Base-by-base conservation (phyloP, 257 asterid species). In the Solanum chaucha region DNA sequence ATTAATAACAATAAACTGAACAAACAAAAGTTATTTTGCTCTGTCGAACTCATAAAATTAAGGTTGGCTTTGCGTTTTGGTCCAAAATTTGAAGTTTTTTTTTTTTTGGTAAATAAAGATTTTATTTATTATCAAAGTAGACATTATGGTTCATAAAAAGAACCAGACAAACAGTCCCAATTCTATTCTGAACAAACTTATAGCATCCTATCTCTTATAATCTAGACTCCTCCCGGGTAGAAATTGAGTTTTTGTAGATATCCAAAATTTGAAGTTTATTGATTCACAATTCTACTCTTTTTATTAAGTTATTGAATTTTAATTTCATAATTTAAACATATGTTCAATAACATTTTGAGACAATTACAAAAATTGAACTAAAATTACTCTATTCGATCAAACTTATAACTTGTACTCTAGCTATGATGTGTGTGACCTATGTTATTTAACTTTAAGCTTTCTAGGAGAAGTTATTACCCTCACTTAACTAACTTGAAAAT, bases 341-440 rank as follows among this genome's bases (percentile, higher is more conserved):
- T 26, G 0, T 67, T 67, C 0, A 65, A 65, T 2, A 28, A 67
- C 0, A 11, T 26, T 2, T 65, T n/a, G 0, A 64, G 8, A n/a
- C 6, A 64, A 10, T 5, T 2, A 64, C 0, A 17, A 55, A 15
- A 4, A 1, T 14, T 3, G 0, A 70, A 70, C 0, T 3, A 70
- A 70, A 30, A 6, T 32, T 70, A 15, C 5, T 67, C 1, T 2
- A 3, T 26, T 12, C 1, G 2, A 5, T 26, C 36, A 65, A 65
- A 26, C 19, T 5, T 14, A 14, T 67, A 6, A 67, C 20, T 2
- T 26, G 20, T 67, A 67, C 8, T 26, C 17, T 26, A 67, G 20
- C 36, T 26, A 7, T 14, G 5, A 38, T 38, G 20, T 40, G 20
- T 74, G 24, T 4, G 24, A 75, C 55, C 26, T 75, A 75, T 40